phyloP scores from a whole-genome alignment of 257 asterid genomes.

The Coffea canephora region DNA sequence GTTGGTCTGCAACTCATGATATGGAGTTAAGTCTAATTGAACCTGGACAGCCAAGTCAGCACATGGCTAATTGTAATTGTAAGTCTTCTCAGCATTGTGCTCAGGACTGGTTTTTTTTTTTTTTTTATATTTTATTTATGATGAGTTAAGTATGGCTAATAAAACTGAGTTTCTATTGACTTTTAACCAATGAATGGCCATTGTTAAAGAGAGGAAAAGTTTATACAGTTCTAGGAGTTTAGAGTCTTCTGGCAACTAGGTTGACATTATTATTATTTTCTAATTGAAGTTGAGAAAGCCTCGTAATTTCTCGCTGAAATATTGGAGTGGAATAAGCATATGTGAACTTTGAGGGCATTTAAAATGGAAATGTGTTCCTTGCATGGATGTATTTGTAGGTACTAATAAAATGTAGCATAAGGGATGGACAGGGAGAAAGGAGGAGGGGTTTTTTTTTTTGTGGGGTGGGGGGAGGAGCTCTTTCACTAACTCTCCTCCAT shows the following conservation, averaged over 20 bases:
- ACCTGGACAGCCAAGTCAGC: slow-evolving; percentile 36
- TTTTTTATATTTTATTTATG: too few species aligned
- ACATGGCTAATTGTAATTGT: slow-evolving; percentile 35
- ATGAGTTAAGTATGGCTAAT: neutral
- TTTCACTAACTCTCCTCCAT: too few species aligned
- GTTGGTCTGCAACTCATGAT: slow-evolving; percentile 90
- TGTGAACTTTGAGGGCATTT: too few species aligned
- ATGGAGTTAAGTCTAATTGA: slow-evolving; percentile 57
- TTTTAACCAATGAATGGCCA: neutral
- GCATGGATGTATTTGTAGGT: too few species aligned
- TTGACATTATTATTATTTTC: neutral
- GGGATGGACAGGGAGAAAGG: too few species aligned
- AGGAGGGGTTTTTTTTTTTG: too few species aligned
- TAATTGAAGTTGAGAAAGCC: too few species aligned
- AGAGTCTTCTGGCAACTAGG: neutral
- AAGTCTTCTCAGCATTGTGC: slow-evolving; percentile 23
- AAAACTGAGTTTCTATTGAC: neutral
- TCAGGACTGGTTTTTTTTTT: neutral
- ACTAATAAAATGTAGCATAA: too few species aligned
- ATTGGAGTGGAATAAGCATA: neutral
- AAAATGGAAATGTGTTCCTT: too few species aligned
- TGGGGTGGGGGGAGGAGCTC: too few species aligned
- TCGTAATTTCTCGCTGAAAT: neutral
- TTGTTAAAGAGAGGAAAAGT: neutral
- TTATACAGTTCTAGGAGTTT: neutral